Percentiles rank a stretch among this genome's conserved stretches.
Evolutionary conservation across 148 eudicot genomes (phyloP).

Genomic region (Silene conica): DNA sequence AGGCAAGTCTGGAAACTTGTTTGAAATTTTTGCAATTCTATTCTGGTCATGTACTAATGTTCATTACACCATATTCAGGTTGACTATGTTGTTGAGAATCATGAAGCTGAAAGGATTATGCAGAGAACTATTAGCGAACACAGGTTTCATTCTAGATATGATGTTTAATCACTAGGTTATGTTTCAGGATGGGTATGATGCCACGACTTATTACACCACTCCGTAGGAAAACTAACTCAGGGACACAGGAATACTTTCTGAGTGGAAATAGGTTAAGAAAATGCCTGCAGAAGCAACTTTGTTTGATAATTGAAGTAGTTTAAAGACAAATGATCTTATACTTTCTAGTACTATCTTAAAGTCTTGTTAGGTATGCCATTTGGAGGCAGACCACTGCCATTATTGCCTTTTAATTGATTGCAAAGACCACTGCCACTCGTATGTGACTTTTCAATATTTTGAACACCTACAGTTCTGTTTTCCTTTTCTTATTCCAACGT

Average conservation of each 20-base stretch:
- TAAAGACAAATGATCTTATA: not conserved
- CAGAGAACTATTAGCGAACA: constrained; percentile 60
- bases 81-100: constrained; percentile 63
- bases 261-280: not conserved
- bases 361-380: not conserved
- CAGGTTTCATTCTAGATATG: constrained; percentile 42
- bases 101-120: constrained; percentile 75
- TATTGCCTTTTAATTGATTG: not conserved
- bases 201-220: not conserved
- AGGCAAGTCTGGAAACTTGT: constrained; percentile 39
- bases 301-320: not conserved
- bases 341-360: not conserved
- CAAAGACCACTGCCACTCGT: not conserved
- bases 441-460: not conserved
- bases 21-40: not conserved
- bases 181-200: not conserved
- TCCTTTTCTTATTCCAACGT: not conserved
- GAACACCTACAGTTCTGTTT: not conserved
- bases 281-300: constrained; percentile 1
- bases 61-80: constrained; percentile 45
- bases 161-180: constrained; percentile 7
- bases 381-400: not conserved
- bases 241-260: not conserved
- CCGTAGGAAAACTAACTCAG: no score
- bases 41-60: constrained; percentile 12